These are phyloP conservation scores for Ganoderma multipileum DNA, from an alignment of 1,284 basidiomycete genomes.

Conservation along the genomic window DNA sequence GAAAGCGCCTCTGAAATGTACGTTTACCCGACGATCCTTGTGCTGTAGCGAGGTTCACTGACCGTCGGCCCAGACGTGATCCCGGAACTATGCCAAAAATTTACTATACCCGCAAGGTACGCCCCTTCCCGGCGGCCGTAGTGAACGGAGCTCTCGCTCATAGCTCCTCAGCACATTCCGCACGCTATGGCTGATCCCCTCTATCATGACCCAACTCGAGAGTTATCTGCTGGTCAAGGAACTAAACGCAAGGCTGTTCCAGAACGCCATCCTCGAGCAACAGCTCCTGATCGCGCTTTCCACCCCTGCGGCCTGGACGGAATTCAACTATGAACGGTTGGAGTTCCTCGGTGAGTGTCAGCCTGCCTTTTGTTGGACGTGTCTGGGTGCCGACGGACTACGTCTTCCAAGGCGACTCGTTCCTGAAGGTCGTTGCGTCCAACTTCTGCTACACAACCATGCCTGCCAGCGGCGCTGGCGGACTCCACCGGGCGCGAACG, in stretches of 20 bases:
- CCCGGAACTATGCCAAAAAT: slow-evolving; percentile 77
- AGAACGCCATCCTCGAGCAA: slow-evolving; percentile 62
- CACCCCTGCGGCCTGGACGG: slow-evolving; percentile 68
- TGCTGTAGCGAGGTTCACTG: background rate
- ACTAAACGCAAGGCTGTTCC: slow-evolving; percentile 73
- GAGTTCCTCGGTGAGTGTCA: slow-evolving; percentile 71
- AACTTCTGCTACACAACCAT: slow-evolving; percentile 75
- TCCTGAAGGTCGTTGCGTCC: slow-evolving; percentile 79
- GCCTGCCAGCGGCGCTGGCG: slow-evolving; percentile 66
- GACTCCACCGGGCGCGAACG: slow-evolving; percentile 67
- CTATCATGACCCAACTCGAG: slow-evolving; percentile 72
- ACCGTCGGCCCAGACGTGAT: slow-evolving; percentile 62
- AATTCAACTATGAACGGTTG: slow-evolving; percentile 80
- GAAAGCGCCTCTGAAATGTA: slow-evolving; percentile 62
- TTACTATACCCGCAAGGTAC: slow-evolving; percentile 77
- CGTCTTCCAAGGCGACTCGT: slow-evolving; percentile 68
- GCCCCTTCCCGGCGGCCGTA: slow-evolving; percentile 6
- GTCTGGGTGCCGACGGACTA: slow-evolving; percentile 9
- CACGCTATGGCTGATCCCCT: slow-evolving; percentile 73
- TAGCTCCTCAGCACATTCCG: slow-evolving; percentile 59
- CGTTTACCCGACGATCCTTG: slow-evolving; percentile 10
- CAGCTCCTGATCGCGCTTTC: slow-evolving; percentile 71
- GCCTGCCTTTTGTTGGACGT: background rate
- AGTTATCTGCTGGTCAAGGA: slow-evolving; percentile 77
- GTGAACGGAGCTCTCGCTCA: background rate